phyloP scores from a whole-genome alignment of 371 early-diverging fungal species.

The Cladochytrium tenue region DNA sequence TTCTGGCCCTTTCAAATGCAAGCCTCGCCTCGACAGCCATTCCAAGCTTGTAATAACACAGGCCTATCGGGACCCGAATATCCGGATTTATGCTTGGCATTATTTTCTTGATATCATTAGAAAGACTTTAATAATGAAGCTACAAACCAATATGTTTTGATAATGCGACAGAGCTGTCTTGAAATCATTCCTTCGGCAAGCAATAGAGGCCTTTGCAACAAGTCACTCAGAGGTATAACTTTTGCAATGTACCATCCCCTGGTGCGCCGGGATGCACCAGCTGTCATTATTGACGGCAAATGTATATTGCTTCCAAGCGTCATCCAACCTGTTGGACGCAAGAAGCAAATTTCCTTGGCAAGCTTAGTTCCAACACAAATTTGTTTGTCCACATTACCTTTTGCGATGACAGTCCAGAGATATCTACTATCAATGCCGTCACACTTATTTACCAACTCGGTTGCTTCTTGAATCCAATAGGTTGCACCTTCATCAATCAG shows the following conservation, averaged over 20 bases:
- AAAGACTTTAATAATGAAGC: background rate
- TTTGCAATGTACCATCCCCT: conserved; percentile 71
- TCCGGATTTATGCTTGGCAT: conserved; percentile 66
- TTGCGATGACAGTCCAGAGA: conserved; percentile 60
- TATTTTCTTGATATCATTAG: conserved; percentile 51
- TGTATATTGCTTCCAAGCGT: conserved; percentile 69
- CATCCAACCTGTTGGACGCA: conserved; percentile 60
- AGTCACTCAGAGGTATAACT: conserved; percentile 23
- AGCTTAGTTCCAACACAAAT: too few species aligned
- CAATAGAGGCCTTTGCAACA: background rate
- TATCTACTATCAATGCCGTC: conserved; percentile 72
- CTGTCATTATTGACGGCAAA: conserved; percentile 63
- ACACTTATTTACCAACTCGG: conserved; percentile 69
- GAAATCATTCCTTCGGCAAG: conserved; percentile 29
- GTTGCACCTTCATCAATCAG: background rate
- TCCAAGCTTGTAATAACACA: conserved; percentile 78
- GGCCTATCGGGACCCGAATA: conserved; percentile 82
- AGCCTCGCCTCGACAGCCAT: conserved; percentile 66
- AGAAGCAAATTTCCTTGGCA: conserved; percentile 64
- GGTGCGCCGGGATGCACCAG: conserved; percentile 71
- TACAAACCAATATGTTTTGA: conserved; percentile 46
- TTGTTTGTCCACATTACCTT: too few species aligned
- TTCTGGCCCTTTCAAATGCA: conserved; percentile 73
- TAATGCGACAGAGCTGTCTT: conserved; percentile 68
- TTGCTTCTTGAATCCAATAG: conserved; percentile 62